A percentile compares a stretch with the other conserved stretches of the same genome.
Conservation (phyloP, 768 basidiomycete genomes). For the Rhodotorula graminis region DNA sequence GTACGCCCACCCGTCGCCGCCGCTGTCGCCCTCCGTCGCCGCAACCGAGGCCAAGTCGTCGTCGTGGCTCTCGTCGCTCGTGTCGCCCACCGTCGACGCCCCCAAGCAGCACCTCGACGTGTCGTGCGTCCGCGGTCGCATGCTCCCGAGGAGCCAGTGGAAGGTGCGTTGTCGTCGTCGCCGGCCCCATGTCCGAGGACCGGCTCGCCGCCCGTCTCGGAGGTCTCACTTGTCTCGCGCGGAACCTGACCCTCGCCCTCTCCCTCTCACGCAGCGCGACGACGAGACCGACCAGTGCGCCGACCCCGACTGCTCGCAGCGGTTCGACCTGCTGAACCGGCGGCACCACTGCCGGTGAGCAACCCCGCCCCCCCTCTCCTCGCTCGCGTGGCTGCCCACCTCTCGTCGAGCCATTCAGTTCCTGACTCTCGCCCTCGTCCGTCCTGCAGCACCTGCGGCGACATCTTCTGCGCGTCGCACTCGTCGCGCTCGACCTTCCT, state of each 20-base stretch:
- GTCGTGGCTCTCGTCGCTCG: constrained; percentile 22
- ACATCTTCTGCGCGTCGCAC: constrained; percentile 32
- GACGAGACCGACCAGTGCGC: constrained; percentile 21
- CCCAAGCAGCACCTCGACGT: constrained; percentile 13
- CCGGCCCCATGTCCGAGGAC: no score
- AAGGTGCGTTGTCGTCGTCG: constrained; percentile 13
- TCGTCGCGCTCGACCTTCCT: constrained; percentile 36
- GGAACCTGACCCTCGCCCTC: background rate
- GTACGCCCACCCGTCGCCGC: constrained; percentile 10
- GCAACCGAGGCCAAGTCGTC: constrained; percentile 11
- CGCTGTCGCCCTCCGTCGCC: constrained; percentile 22
- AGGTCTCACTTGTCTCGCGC: background rate
- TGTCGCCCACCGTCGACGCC: background rate
- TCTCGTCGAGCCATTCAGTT: background rate
- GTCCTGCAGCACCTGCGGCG: constrained; percentile 26
- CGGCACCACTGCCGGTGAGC: constrained; percentile 37
- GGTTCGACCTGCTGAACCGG: constrained; percentile 34
- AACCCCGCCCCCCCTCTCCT: no score
- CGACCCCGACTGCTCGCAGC: constrained; percentile 27
- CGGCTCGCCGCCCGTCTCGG: no score
- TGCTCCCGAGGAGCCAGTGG: constrained; percentile 28
- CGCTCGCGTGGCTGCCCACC: background rate
- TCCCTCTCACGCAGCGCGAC: constrained; percentile 22
- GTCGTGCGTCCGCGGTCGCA: constrained; percentile 12
- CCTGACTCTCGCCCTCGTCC: background rate